Evolutionary conservation across 495 filamentous ascomycete species (phyloP).

Genomic region (Tuber brumale): DNA sequence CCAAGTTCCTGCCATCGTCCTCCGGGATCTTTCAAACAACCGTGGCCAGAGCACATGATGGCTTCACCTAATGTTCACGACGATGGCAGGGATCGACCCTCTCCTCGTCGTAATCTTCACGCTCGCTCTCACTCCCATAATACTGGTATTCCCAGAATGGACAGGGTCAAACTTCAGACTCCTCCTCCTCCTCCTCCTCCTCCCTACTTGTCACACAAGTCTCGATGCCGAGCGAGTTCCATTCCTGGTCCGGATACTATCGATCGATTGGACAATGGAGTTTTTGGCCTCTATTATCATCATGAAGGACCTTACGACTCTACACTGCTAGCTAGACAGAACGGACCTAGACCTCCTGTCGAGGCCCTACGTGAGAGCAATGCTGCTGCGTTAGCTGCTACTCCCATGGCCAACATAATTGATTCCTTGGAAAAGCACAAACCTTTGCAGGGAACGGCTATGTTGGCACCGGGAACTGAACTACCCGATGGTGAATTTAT

Average conservation of each 20-base stretch:
- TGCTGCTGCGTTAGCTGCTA: conserved; percentile 71
- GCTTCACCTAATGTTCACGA: background rate
- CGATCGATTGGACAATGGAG: conserved; percentile 64
- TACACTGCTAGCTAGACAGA: conserved; percentile 60
- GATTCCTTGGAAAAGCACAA: conserved; percentile 70
- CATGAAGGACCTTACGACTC: conserved; percentile 93
- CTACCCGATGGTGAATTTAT: conserved; percentile 64
- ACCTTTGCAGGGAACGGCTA: conserved; percentile 76
- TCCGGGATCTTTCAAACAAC: conserved; percentile 15
- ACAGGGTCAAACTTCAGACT: conserved; percentile 13
- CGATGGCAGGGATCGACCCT: conserved; percentile 5
- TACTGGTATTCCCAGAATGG: conserved; percentile 19
- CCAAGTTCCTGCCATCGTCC: conserved; percentile 13
- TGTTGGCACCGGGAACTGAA: conserved; percentile 61
- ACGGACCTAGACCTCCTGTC: conserved; percentile 58
- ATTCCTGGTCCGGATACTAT: conserved; percentile 69
- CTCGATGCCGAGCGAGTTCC: conserved; percentile 38
- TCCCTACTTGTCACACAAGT: conserved; percentile 45
- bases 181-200: conserved; percentile 24
- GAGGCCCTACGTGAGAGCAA: conserved; percentile 71
- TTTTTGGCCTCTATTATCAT: conserved; percentile 62
- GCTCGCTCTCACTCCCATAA: conserved; percentile 6
- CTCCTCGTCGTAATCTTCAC: conserved; percentile 9
- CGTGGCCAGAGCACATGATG: conserved; percentile 3
- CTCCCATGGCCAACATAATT: conserved; percentile 68